Base-by-base conservation (phyloP, 2,329 filamentous ascomycete genomes). In the Colletotrichum theobromicola region DNA sequence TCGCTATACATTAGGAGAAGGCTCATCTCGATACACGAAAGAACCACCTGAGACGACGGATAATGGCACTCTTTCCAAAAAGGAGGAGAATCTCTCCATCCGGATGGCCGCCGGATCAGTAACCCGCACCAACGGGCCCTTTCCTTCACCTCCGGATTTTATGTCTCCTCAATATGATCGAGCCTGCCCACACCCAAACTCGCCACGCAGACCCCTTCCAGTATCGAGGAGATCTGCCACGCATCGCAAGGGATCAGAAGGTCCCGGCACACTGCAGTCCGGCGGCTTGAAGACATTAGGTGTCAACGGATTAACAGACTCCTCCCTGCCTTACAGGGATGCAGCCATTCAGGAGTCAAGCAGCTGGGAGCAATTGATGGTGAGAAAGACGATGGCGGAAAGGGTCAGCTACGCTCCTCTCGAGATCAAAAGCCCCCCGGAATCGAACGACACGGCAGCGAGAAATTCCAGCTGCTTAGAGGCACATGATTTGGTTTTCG, bases 321-420 rank as follows among this genome's bases (percentile, higher is more conserved):
- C 42, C 13, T 21, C 0, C 42, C 6, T 50, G n/a, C 42, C n/a
- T 7, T 21, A 0, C 42, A 50, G 13, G 0, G 10, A 13, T 13
- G 42, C 42, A 50, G 13, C 1, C 42, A n/a, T n/a, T n/a, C 42
- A 21, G 3, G 42, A 50, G 42, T 50, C 7, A 10, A n/a, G 42
- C 42, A 46, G 42, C 42, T 1, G 42, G 42, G 21, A 46, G n/a
- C 42, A 21, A n/a, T 46, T 1, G 18, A n/a, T n/a, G n/a, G n/a
- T n/a, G n/a, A n/a, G n/a, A n/a, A n/a, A n/a, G n/a, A 46, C 18
- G 21, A 21, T 46, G 10, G n/a, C n/a, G 42, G 18, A 2, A 46
- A 46, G n/a, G n/a, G 9, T 46, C 42, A 46, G 18, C 21, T 7
- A 18, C 42, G 5, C 18, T 12, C 42, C 18, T 46, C 18, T 46